Percentiles rank a stretch among this genome's conserved stretches.
phyloP scores from a whole-genome alignment of 176 grass and related monocot species.

The Tuctoria greenei region DNA sequence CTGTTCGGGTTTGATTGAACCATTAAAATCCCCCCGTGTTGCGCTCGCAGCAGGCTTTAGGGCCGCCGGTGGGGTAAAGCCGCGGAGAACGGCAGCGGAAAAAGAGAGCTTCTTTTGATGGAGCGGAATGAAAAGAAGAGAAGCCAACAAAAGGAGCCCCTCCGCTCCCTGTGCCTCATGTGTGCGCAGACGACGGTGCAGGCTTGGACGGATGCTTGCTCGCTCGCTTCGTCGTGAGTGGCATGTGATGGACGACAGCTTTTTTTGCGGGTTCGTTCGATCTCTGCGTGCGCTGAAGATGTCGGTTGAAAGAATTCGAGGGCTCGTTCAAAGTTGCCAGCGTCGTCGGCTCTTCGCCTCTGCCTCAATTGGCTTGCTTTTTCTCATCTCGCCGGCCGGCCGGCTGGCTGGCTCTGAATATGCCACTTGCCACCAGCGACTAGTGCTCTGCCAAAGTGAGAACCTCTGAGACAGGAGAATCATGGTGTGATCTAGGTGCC shows the following conservation, averaged over 20 bases:
- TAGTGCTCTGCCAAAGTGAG: constrained; percentile 6
- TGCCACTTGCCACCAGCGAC: constrained; percentile 1
- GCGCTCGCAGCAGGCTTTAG: constrained; percentile 52
- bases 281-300: constrained; percentile 32
- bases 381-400: background rate
- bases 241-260: constrained; percentile 60
- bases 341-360: constrained; percentile 13
- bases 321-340: constrained; percentile 35
- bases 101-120: constrained; percentile 63
- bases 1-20: constrained; percentile 28
- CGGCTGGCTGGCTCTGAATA: constrained; percentile 5
- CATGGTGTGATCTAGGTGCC: constrained; percentile 22
- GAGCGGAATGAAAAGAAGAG: constrained; percentile 67
- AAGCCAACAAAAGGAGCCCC: constrained; percentile 50
- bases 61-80: background rate
- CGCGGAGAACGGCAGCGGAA: background rate
- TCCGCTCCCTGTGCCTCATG: background rate
- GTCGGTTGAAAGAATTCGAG: constrained; percentile 12
- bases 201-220: background rate
- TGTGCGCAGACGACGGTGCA: constrained; percentile 5
- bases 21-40: constrained; percentile 36
- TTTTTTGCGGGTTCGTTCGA: constrained; percentile 18
- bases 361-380: no score
- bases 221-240: constrained; percentile 36
- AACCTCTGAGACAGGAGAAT: background rate